Conservation (phyloP, 345 rosid genomes). For the Gynandropsis gynandra region DNA sequence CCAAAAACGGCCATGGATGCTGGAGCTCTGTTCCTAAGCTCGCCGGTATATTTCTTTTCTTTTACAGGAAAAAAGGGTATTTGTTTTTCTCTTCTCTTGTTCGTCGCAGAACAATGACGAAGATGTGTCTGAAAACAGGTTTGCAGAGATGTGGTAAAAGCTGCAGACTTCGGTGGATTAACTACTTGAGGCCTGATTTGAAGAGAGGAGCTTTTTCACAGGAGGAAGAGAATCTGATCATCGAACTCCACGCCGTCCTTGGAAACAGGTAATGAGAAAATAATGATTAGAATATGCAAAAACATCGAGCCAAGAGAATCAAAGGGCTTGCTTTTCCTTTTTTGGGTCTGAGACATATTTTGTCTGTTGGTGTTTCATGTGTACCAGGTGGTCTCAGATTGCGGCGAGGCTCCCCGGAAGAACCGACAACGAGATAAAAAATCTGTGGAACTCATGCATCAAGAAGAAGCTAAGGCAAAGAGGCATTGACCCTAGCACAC, state of each 20-base stretch:
- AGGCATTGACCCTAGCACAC: slow-evolving; percentile 22
- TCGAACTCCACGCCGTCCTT: slow-evolving; percentile 45
- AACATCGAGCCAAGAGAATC: neutral
- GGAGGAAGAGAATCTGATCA: slow-evolving; percentile 47
- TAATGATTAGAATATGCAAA: no score
- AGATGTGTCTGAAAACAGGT: slow-evolving; percentile 13
- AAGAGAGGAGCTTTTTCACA: slow-evolving; percentile 60
- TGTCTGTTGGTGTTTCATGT: neutral
- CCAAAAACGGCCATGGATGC: slow-evolving; percentile 60
- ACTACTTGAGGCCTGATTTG: slow-evolving; percentile 82
- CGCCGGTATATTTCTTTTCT: slow-evolving; percentile 35
- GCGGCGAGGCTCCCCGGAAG: slow-evolving; percentile 23
- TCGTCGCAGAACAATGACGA: no score
- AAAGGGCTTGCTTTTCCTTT: neutral
- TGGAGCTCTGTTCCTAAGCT: slow-evolving; percentile 80
- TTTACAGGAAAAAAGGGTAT: neutral
- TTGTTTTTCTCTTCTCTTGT: neutral
- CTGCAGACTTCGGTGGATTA: slow-evolving; percentile 83
- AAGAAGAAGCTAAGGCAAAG: slow-evolving; percentile 22
- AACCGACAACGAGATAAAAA: slow-evolving; percentile 31
- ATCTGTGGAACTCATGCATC: slow-evolving; percentile 21
- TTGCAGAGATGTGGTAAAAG: slow-evolving; percentile 43
- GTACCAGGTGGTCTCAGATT: slow-evolving; percentile 25
- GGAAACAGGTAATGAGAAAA: slow-evolving; percentile 52
- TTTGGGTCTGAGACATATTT: neutral